phyloP scores from a whole-genome alignment of 1,284 basidiomycete genomes.

The Ganoderma resinaceum region DNA sequence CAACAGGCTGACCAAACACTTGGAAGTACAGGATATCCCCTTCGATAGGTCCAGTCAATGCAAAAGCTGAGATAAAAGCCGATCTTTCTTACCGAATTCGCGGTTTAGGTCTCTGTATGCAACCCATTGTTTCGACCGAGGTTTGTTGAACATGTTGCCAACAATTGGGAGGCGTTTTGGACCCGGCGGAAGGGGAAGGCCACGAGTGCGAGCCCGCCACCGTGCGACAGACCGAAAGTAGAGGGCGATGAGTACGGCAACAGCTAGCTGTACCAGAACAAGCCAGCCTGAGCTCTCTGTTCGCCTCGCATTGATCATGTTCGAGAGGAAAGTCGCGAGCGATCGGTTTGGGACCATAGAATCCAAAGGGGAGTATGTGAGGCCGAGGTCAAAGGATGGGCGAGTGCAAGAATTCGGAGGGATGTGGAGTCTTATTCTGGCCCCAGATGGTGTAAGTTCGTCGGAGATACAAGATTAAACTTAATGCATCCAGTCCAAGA shows the following conservation, averaged over 20 bases:
- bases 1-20: constrained; percentile 32
- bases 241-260: not conserved
- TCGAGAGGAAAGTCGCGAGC: too few relatives aligned
- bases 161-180: constrained; percentile 8
- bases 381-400: too few relatives aligned
- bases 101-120: not conserved
- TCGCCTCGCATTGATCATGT: too few relatives aligned
- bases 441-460: too few relatives aligned
- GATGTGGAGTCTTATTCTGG: too few relatives aligned
- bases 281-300: not conserved
- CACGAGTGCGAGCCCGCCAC: constrained; percentile 3
- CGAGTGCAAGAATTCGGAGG: too few relatives aligned
- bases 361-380: too few relatives aligned
- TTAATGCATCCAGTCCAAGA: too few relatives aligned
- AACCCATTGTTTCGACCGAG: constrained; percentile 10
- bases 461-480: too few relatives aligned
- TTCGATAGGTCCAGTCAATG: not conserved
- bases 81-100: constrained; percentile 6
- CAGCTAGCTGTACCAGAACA: not conserved
- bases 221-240: not conserved
- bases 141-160: constrained; percentile 13
- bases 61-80: too few relatives aligned
- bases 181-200: constrained; percentile 16
- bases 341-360: too few relatives aligned
- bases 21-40: constrained; percentile 35